A percentile compares a stretch with the other conserved stretches of the same genome.
phyloP scores from a whole-genome alignment of 2,329 filamentous ascomycete species.

The Davidsoniella neocaledoniae region DNA sequence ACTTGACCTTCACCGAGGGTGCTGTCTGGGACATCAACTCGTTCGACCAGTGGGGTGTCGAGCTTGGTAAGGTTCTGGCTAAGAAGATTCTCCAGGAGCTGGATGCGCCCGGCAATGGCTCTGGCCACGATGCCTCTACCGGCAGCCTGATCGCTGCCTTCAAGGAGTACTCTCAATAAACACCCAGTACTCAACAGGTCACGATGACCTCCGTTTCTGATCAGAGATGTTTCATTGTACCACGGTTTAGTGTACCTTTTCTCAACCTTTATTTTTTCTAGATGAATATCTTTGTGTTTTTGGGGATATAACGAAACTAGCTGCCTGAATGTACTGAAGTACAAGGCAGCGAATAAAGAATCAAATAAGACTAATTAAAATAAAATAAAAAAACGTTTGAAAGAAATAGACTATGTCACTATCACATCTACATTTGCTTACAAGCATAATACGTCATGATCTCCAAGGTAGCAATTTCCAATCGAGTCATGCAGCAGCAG shows the following conservation, averaged over 20 bases:
- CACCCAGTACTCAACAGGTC: neutral
- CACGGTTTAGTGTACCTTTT: no score
- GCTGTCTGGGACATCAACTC: slow-evolving; percentile 99
- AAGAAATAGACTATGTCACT: no score
- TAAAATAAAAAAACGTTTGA: no score
- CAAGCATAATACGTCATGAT: no score
- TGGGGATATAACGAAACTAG: no score
- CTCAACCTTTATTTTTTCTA: neutral
- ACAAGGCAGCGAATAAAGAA: no score
- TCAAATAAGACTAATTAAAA: no score
- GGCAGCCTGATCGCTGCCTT: slow-evolving; percentile 81
- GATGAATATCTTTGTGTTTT: neutral
- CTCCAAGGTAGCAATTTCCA: no score
- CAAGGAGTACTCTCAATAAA: slow-evolving; percentile 52
- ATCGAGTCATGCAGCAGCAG: no score
- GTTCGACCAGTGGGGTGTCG: slow-evolving; percentile 99
- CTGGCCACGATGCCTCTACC: slow-evolving; percentile 72
- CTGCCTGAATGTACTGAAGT: no score
- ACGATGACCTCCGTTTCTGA: neutral
- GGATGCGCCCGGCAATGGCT: slow-evolving; percentile 54
- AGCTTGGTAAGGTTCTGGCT: slow-evolving; percentile 88
- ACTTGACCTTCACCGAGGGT: slow-evolving; percentile 93
- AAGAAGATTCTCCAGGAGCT: slow-evolving; percentile 84
- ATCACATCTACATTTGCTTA: no score
- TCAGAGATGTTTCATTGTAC: neutral